phyloP scores from a whole-genome alignment of 352 stramenopile species.

The Pythium scleroteichum region DNA sequence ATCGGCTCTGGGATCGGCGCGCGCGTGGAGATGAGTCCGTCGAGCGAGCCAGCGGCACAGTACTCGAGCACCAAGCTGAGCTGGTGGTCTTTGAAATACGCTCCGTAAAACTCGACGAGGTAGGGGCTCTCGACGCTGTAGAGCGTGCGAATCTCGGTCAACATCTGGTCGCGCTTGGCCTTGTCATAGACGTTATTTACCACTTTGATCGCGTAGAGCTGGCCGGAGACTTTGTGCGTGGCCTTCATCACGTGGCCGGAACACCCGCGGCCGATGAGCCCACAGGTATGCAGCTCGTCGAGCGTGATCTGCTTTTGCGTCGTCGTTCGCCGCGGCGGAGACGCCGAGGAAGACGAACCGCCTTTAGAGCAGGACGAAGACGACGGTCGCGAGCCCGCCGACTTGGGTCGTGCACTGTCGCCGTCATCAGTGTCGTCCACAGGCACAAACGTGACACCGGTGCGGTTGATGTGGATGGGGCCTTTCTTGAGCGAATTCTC shows the following conservation, averaged over 20 bases:
- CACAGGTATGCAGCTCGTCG: constrained; percentile 52
- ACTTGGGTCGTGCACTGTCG: constrained; percentile 9
- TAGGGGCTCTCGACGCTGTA: constrained; percentile 70
- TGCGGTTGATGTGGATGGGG: constrained; percentile 61
- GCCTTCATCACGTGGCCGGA: constrained; percentile 68
- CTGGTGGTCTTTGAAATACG: constrained; percentile 74
- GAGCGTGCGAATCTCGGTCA: constrained; percentile 77
- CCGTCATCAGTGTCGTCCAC: constrained; percentile 29
- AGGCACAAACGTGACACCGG: constrained; percentile 54
- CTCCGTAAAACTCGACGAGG: constrained; percentile 67
- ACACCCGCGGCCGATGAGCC: constrained; percentile 59
- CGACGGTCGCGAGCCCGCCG: constrained; percentile 4
- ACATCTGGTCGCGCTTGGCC: constrained; percentile 65
- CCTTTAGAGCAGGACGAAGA: neutral
- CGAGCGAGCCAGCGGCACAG: constrained; percentile 62
- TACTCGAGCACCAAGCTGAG: constrained; percentile 71
- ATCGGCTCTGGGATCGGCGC: constrained; percentile 44
- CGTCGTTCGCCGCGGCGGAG: constrained; percentile 13
- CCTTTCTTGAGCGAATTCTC: constrained; percentile 75
- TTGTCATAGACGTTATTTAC: constrained; percentile 82
- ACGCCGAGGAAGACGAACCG: neutral
- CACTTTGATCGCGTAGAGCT: constrained; percentile 68
- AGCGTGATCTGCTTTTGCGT: constrained; percentile 39
- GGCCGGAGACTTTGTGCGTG: constrained; percentile 34
- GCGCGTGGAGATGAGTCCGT: constrained; percentile 37